Conservation (phyloP, 2,329 filamentous ascomycete species). For the Dryadomyces quercus-mongolicae region DNA sequence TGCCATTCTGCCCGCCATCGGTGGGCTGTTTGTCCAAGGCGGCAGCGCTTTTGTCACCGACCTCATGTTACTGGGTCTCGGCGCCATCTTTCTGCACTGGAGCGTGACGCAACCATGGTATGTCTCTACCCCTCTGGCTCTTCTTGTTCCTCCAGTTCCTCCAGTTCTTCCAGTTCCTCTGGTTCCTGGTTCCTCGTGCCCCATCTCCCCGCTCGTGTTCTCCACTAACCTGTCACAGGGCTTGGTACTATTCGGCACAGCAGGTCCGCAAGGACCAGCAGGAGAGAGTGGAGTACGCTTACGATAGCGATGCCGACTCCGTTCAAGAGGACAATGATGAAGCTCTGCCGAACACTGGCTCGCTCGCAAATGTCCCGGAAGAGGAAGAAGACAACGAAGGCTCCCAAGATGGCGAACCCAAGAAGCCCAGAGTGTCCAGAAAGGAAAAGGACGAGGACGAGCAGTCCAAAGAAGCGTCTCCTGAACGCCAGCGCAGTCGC, state of each 20-base stretch:
- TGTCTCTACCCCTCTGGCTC: too few relatives aligned
- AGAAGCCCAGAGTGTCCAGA: not conserved
- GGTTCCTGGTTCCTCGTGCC: not conserved
- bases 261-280: constrained; percentile 43
- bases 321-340: constrained; percentile 6
- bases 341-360: not conserved
- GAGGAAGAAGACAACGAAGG: constrained; percentile 22
- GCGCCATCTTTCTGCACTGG: constrained; percentile 84
- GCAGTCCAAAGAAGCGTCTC: not conserved
- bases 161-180: not conserved
- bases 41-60: constrained; percentile 78
- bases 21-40: constrained; percentile 72
- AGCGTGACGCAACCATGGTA: constrained; percentile 84
- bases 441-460: not conserved
- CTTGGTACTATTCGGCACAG: constrained; percentile 65
- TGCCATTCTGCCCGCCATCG: constrained; percentile 75
- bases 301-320: constrained; percentile 25
- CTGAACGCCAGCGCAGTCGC: not conserved
- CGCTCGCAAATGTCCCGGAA: constrained; percentile 32
- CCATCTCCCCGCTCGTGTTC: too few relatives aligned
- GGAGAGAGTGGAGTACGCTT: constrained; percentile 23
- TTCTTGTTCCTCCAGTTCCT: not conserved
- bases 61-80: constrained; percentile 65
- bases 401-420: too few relatives aligned
- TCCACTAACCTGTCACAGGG: constrained; percentile 28